Evolutionary conservation across 2,329 filamentous ascomycete species (phyloP).

Genomic region (Diaporthe vexans): DNA sequence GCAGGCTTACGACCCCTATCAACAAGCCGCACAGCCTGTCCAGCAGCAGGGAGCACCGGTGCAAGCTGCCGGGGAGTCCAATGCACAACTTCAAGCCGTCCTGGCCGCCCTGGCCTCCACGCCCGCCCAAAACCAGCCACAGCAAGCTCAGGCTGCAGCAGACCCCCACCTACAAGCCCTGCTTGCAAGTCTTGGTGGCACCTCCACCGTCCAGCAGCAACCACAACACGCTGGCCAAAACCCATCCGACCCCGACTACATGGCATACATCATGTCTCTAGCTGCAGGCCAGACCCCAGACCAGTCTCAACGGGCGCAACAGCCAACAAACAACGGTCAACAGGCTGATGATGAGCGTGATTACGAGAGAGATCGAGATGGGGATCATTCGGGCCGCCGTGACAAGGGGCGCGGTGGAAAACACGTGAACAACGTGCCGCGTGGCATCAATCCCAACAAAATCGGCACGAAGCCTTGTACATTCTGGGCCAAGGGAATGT

Average conservation of each 20-base stretch:
- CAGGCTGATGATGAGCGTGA: constrained; percentile 46
- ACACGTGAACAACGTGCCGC: constrained; percentile 47
- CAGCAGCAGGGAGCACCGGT: constrained; percentile 40
- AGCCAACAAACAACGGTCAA: constrained; percentile 43
- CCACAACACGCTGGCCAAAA: constrained; percentile 46
- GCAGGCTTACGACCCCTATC: constrained; percentile 45
- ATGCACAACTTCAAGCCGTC: constrained; percentile 46
- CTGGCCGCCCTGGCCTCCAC: constrained; percentile 45
- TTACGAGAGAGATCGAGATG: constrained; percentile 49
- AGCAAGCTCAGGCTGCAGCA: constrained; percentile 36
- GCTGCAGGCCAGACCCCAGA: constrained; percentile 39
- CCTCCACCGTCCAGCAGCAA: constrained; percentile 43
- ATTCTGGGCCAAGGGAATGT: constrained; percentile 79
- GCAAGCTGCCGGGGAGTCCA: constrained; percentile 44
- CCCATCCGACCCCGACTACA: constrained; percentile 57
- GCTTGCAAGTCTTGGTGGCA: constrained; percentile 55
- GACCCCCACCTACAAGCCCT: constrained; percentile 60
- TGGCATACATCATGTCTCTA: constrained; percentile 43
- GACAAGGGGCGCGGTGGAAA: constrained; percentile 50
- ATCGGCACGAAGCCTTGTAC: constrained; percentile 78
- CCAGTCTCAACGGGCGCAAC: constrained; percentile 41
- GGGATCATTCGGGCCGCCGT: constrained; percentile 50
- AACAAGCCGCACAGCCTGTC: constrained; percentile 46
- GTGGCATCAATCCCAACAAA: constrained; percentile 67
- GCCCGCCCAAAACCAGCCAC: constrained; percentile 46